Evolutionary conservation across 1,284 basidiomycete species (phyloP).

Genomic region (Microbotryum scabiosae): DNA sequence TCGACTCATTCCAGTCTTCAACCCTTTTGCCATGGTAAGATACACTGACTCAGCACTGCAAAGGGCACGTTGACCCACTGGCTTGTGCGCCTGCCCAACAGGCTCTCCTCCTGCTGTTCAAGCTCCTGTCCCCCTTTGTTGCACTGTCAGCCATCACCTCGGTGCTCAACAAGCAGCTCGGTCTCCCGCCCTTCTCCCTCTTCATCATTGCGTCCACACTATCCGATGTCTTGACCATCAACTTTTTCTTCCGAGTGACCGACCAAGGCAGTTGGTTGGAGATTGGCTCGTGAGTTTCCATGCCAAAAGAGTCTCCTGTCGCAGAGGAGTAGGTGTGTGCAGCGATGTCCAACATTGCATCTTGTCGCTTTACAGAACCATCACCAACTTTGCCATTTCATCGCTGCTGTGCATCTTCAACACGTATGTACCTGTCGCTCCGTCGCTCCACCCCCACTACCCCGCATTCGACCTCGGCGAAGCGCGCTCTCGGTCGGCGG

Average conservation of each 20-base stretch:
- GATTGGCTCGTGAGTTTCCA: no score
- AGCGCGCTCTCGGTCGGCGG: no score
- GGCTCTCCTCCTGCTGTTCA: conserved; percentile 50
- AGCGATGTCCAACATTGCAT: no score
- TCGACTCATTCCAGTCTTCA: conserved; percentile 76
- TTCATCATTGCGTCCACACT: conserved; percentile 64
- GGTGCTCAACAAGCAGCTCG: conserved; percentile 55
- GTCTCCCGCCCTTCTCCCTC: conserved; percentile 64
- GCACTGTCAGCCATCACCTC: conserved; percentile 62
- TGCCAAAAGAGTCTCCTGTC: no score
- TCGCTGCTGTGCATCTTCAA: conserved; percentile 23
- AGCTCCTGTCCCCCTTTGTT: conserved; percentile 70
- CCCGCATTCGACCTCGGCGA: no score
- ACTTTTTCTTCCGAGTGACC: conserved; percentile 72
- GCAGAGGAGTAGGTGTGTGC: no score
- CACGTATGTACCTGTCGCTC: background rate
- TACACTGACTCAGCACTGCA: background rate
- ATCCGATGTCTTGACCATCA: conserved; percentile 48
- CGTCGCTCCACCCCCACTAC: no score
- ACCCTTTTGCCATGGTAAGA: conserved; percentile 70
- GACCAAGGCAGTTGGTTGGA: conserved; percentile 70
- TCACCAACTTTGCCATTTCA: conserved; percentile 30
- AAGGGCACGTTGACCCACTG: no score
- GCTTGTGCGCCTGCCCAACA: background rate
- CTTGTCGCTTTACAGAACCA: conserved; percentile 2